phyloP scores from a whole-genome alignment of 768 basidiomycete species.

The Phlegmacium glaucopus region DNA sequence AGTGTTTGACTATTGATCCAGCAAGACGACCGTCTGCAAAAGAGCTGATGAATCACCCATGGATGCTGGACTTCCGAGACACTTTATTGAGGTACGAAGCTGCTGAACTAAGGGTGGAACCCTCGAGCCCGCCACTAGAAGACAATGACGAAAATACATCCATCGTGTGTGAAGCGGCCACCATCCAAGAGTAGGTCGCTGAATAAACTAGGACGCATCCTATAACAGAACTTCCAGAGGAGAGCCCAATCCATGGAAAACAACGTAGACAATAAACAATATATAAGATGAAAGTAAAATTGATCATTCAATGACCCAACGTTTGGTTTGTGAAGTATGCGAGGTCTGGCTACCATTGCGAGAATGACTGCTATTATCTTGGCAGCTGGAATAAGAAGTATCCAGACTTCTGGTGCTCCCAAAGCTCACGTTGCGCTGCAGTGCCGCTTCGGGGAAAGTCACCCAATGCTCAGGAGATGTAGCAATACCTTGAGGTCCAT shows the following conservation, averaged over 20 bases:
- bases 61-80: constrained; percentile 85
- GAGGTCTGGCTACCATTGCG: constrained; percentile 28
- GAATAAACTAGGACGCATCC: constrained; percentile 53
- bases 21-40: constrained; percentile 76
- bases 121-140: constrained; percentile 43
- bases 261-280: too few relatives aligned
- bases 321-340: constrained; percentile 24
- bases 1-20: constrained; percentile 87
- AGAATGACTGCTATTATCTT: constrained; percentile 24
- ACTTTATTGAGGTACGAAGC: constrained; percentile 67
- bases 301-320: constrained; percentile 57
- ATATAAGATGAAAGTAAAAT: constrained; percentile 2
- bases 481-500: too few relatives aligned
- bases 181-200: constrained; percentile 57
- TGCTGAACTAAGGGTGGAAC: constrained; percentile 50
- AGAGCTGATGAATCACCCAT: constrained; percentile 84
- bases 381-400: constrained; percentile 31
- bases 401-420: constrained; percentile 39
- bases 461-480: constrained; percentile 13
- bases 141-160: constrained; percentile 47
- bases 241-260: too few relatives aligned
- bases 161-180: constrained; percentile 54
- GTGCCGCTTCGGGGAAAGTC: constrained; percentile 30
- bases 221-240: constrained; percentile 38
- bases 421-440: constrained; percentile 33